These are phyloP conservation scores for Penicillium canariense DNA, from an alignment of 495 filamentous ascomycete genomes.

Conservation along the genomic window DNA sequence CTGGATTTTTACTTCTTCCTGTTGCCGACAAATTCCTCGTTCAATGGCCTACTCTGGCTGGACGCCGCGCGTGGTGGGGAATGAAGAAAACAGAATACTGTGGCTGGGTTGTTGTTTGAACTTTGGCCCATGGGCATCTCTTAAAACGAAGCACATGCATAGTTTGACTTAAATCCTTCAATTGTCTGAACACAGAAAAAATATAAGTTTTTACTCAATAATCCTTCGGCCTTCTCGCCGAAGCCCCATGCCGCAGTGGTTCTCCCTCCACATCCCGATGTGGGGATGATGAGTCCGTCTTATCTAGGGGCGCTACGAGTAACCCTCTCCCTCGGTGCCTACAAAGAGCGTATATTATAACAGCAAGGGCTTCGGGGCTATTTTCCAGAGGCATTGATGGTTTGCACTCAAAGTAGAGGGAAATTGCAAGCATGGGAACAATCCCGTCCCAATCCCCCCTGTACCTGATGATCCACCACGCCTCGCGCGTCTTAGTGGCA, in stretches of 20 bases:
- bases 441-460: constrained; percentile 1
- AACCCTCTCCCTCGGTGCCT: not conserved
- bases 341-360: not conserved
- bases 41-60: constrained; percentile 64
- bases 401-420: not conserved
- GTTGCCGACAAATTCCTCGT: constrained; percentile 71
- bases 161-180: too few species aligned
- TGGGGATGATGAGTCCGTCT: not conserved
- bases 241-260: not conserved
- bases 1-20: constrained; percentile 66
- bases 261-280: constrained; percentile 10
- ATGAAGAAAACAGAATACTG: constrained; percentile 45
- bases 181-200: not conserved
- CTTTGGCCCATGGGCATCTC: not conserved
- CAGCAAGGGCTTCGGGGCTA: not conserved
- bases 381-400: not conserved
- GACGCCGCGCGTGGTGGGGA: constrained; percentile 41
- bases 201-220: not conserved
- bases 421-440: constrained; percentile 5
- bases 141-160: not conserved
- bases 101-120: constrained; percentile 46
- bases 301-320: not conserved
- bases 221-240: not conserved
- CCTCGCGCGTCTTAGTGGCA: not conserved
- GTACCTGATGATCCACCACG: not conserved